Evolutionary conservation across 345 rosid genomes (phyloP).

Genomic region (Draba incana): DNA sequence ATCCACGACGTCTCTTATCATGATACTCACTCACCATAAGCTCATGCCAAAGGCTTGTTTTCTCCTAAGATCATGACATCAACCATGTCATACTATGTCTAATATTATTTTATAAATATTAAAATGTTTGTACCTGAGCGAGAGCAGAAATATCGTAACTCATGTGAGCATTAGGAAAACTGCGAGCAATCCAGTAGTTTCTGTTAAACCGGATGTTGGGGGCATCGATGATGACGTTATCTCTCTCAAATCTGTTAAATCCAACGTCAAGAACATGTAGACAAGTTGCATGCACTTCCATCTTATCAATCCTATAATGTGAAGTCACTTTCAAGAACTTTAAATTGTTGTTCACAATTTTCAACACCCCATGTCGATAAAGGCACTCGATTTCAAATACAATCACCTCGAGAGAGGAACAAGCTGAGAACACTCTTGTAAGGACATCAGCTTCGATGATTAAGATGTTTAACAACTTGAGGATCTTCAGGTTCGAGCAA

Average conservation of each 20-base stretch:
- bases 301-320: too few species aligned
- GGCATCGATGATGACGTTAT: slow-evolving; percentile 1
- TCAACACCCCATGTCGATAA: background rate
- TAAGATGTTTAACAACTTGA: slow-evolving; percentile 7
- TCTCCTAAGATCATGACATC: slow-evolving; percentile 22
- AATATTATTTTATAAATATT: background rate
- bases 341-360: slow-evolving; percentile 25
- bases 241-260: background rate
- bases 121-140: slow-evolving; percentile 21
- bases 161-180: background rate
- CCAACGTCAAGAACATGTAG: slow-evolving; percentile 26
- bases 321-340: too few species aligned
- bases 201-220: slow-evolving; percentile 10
- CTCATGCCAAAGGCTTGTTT: slow-evolving; percentile 20
- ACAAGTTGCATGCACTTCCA: background rate
- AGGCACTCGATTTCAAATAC: background rate
- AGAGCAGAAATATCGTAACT: slow-evolving; percentile 17
- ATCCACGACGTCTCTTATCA: background rate
- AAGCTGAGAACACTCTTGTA: background rate
- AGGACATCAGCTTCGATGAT: background rate
- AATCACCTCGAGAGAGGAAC: slow-evolving; percentile 32
- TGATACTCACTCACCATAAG: background rate
- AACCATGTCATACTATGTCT: slow-evolving; percentile 7
- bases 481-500: slow-evolving; percentile 23
- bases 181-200: background rate